phyloP scores from a whole-genome alignment of 495 filamentous ascomycete species.

The Talaromyces thailandensis region DNA sequence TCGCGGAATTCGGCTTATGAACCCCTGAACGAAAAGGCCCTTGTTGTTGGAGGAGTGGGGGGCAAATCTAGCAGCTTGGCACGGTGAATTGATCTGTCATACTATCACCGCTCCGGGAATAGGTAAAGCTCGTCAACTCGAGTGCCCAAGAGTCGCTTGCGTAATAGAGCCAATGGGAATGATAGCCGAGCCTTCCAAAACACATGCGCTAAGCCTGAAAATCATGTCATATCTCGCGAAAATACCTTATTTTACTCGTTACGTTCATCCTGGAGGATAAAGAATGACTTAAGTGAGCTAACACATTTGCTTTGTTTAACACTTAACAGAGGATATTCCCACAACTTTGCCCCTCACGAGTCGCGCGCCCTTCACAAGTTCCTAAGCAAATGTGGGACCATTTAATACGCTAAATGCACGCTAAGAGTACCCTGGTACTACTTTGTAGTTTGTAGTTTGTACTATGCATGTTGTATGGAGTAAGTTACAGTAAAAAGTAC shows the following conservation, averaged over 20 bases:
- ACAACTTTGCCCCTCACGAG: too few relatives aligned
- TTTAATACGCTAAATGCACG: too few relatives aligned
- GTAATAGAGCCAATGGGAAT: not conserved
- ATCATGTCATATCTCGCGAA: not conserved
- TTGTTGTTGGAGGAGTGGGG: not conserved
- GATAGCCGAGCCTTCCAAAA: not conserved
- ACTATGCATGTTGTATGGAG: too few relatives aligned
- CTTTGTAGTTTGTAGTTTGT: too few relatives aligned
- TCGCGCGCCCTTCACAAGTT: too few relatives aligned
- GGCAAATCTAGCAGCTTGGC: not conserved
- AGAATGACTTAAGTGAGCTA: too few relatives aligned
- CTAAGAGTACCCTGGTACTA: too few relatives aligned
- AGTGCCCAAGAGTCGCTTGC: not conserved
- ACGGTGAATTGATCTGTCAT: not conserved
- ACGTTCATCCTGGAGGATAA: too few relatives aligned
- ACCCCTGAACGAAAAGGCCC: not conserved
- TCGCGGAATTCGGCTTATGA: not conserved
- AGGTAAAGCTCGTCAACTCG: not conserved
- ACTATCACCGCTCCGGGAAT: not conserved
- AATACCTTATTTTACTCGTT: not conserved
- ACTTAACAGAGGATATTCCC: too few relatives aligned
- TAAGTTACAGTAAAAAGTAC: too few relatives aligned
- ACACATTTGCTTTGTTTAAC: too few relatives aligned
- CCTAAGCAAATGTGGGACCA: too few relatives aligned
- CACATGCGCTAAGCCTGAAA: not conserved